Percentiles rank a stretch among this genome's conserved stretches.
phyloP scores from a whole-genome alignment of 805 yeast species.

The Ogataea parapolymorpha region DNA sequence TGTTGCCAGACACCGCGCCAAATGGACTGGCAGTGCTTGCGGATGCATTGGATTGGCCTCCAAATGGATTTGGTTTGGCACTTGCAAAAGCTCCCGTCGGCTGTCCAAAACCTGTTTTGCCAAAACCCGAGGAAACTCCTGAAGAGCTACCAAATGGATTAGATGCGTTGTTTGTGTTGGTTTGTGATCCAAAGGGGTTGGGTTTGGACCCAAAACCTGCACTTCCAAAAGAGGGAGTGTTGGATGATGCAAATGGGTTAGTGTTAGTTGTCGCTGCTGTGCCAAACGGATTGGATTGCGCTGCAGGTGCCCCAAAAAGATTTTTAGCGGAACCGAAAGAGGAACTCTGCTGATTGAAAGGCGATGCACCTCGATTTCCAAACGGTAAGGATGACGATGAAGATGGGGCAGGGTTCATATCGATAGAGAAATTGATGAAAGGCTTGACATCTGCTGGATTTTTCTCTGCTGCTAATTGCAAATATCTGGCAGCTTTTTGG shows the following conservation, averaged over 20 bases:
- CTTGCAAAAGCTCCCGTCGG: not conserved
- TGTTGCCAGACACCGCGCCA: not conserved
- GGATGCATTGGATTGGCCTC: not conserved
- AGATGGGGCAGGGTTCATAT: conserved; percentile 9
- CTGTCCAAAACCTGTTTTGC: conserved; percentile 3
- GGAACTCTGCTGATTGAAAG: not conserved
- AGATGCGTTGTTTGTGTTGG: conserved; percentile 1
- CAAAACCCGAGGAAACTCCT: not conserved
- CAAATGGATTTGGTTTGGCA: conserved; percentile 1
- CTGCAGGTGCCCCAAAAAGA: not conserved
- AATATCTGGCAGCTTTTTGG: conserved; percentile 52
- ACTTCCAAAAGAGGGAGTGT: conserved; percentile 13
- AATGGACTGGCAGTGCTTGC: not conserved
- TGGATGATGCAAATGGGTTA: conserved; percentile 13
- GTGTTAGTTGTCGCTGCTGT: conserved; percentile 7
- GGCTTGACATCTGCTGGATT: conserved; percentile 25
- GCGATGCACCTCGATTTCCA: conserved; percentile 1
- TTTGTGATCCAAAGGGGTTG: conserved; percentile 6
- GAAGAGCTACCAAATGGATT: conserved; percentile 24
- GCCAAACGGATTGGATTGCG: not conserved
- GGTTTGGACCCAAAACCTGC: conserved; percentile 16
- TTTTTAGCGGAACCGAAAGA: not conserved
- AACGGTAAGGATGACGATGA: not conserved
- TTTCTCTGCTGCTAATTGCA: conserved; percentile 44
- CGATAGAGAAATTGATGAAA: conserved; percentile 35